Base-by-base conservation (phyloP, 306 rosid genomes). In the Rosa multiflora region DNA sequence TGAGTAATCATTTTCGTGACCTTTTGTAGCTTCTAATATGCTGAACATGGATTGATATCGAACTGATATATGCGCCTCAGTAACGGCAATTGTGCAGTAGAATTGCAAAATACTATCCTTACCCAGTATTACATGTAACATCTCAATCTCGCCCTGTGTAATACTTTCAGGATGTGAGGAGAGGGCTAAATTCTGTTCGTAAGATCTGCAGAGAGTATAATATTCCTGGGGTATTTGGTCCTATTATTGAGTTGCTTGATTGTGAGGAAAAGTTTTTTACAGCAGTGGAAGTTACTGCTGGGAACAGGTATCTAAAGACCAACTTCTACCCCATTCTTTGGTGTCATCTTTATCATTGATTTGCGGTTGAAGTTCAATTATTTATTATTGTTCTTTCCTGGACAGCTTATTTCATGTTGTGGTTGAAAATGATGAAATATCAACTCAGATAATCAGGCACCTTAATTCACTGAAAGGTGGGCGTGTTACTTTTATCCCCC, bases 251-350 rank as follows among this genome's bases (percentile, higher is more conserved):
- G 92, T 87, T 92, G 86, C 88, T 95, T 80, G 90, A 85, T 78
- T 95, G 99, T 67, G 99, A 95, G 29, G 99, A 95, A 37, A 95
- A 82, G 39, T 95, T 92, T 84, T 95, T 92, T 83, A 92, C 95
- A 13, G 99, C 99, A 5, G 99, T 95, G 78, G 98, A 95, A 88
- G 97, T 95, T 73, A 95, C 98, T 51, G 99, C 99, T 1, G 99
- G 97, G 85, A 95, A 92, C 87, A 95, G 99, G 99, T 94, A 8
- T 59, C 51, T 35, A 37, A 43, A 26, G 40, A 74, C 29, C 56
- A 21, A 63, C 66, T 13, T 83, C 52, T 15, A 48, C 32, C 78
- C 23, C 42, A 58, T 40, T 43, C 64, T 13, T 64, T 32, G 42
- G n/a, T 32, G 68, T 32, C 68, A 12, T 11, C 56, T 74, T 55